Evolutionary conservation across 2,329 filamentous ascomycete species (phyloP), one percentile per base, ranked within the genome.

Genomic region (Pseudocercospora crystallina): DNA sequence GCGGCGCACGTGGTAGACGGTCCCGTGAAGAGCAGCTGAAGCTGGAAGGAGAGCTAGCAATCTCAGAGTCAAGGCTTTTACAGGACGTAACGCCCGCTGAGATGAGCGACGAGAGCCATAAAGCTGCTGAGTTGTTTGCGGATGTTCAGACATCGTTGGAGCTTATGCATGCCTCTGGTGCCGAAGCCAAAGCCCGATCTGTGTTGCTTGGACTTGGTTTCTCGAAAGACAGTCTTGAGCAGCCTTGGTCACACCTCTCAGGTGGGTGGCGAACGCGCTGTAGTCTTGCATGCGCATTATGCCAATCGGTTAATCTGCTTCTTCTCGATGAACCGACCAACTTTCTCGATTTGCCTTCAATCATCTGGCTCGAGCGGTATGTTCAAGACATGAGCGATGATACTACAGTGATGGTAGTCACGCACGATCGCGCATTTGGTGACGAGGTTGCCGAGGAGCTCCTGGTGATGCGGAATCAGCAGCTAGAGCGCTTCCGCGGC

Each of bases 281-380:
- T 41, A 67, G 68, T 37, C 66, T 76, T 9, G 74, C 73, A 2
- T 71, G 69, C 2, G 81, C 83, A 0, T 75, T 95, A 3, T 80
- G 89, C 1, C 85, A 90, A 55, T 81, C 85, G 7, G 81, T 84
- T 0, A 89, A 95, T 58, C 82, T 95, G 2, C 76, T 95, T 51
- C 84, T 95, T 43, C 80, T 95, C 2, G 89, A 95, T 66, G 89
- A 95, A 65, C 90, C 90, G 0, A 95, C 89, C 31, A 95, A 95
- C 64, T 95, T 89, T 65, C 78, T 95, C 1, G 89, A 95, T 63
- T 75, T 95, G 0, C 78, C 90, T 0, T 88, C 87, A 1, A 90
- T 95, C 50, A 82, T 95, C 49, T 95, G 90, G 89, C 76, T 96
- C 1, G 86, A 95, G 64, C 79, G 80, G 10, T 85, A 90, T 63